phyloP scores from a whole-genome alignment of 768 basidiomycete genomes.

The Roridomyces roridus region DNA sequence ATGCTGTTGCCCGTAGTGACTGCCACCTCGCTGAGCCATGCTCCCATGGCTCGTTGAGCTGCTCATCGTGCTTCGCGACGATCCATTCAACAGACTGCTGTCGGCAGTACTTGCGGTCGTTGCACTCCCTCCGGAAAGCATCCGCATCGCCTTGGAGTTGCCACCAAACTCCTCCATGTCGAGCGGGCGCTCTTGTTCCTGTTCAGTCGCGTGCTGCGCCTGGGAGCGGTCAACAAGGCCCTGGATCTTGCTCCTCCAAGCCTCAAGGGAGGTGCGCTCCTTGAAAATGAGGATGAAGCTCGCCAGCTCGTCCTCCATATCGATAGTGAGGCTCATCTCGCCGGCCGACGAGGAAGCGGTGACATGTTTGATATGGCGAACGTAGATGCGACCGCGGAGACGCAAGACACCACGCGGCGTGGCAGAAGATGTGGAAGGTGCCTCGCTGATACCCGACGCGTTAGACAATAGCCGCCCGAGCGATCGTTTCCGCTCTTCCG shows the following conservation, averaged over 20 bases:
- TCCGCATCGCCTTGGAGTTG: slow-evolving; percentile 75
- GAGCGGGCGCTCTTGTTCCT: slow-evolving; percentile 47
- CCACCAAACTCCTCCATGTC: slow-evolving; percentile 82
- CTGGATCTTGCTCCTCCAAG: slow-evolving; percentile 88
- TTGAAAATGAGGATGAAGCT: slow-evolving; percentile 97
- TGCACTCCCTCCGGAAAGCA: slow-evolving; percentile 78
- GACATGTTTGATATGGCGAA: slow-evolving; percentile 91
- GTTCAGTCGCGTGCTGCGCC: slow-evolving; percentile 48
- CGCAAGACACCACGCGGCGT: slow-evolving; percentile 75
- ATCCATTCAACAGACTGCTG: slow-evolving; percentile 68
- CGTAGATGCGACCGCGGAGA: slow-evolving; percentile 94
- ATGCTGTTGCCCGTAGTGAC: slow-evolving; percentile 31
- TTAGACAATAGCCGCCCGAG: slow-evolving; percentile 75
- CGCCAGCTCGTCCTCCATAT: slow-evolving; percentile 97
- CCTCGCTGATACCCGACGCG: slow-evolving; percentile 62
- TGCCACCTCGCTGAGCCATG: slow-evolving; percentile 41
- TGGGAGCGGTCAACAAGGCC: slow-evolving; percentile 77
- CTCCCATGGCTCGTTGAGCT: slow-evolving; percentile 79
- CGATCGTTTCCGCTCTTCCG: slow-evolving; percentile 91
- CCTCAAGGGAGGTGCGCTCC: slow-evolving; percentile 85
- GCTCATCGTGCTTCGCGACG: slow-evolving; percentile 69
- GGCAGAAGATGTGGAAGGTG: slow-evolving; percentile 48
- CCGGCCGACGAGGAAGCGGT: slow-evolving; percentile 77
- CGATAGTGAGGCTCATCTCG: slow-evolving; percentile 94
- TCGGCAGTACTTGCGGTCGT: slow-evolving; percentile 71